Conservation (phyloP, 305 asterid genomes). For the Solanum chacoense region DNA sequence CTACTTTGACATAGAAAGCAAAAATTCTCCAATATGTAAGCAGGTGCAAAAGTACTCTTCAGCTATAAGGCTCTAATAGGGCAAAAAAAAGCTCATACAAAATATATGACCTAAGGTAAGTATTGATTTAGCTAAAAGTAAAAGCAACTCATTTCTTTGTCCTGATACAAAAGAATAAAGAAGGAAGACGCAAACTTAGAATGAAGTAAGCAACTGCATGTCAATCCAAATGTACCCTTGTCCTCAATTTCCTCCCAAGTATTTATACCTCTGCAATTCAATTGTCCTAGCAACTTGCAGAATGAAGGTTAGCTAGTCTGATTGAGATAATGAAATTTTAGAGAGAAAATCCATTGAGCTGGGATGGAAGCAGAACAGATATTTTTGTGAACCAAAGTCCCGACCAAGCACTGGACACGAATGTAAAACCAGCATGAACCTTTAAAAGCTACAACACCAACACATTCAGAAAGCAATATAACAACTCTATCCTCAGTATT, state of each 20-base stretch:
- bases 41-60: not conserved
- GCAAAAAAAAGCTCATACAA: not conserved
- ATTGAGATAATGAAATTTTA: not conserved
- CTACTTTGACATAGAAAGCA: not conserved
- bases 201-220: not conserved
- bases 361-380: not conserved
- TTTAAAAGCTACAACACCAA: not conserved
- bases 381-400: not conserved
- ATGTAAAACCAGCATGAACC: not conserved
- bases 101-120: not conserved
- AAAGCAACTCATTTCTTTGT: not conserved
- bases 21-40: not conserved
- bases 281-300: not conserved
- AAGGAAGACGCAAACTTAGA: not conserved
- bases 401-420: not conserved
- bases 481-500: not conserved
- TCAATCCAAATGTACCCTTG: not conserved
- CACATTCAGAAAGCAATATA: not conserved
- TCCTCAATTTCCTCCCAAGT: not conserved
- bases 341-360: not conserved
- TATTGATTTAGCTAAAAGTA: not conserved
- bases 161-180: not conserved
- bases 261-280: not conserved
- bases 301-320: not conserved
- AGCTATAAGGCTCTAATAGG: not conserved